Base-by-base conservation (phyloP, 163 green algal genomes). In the Picocystis sp. region DNA sequence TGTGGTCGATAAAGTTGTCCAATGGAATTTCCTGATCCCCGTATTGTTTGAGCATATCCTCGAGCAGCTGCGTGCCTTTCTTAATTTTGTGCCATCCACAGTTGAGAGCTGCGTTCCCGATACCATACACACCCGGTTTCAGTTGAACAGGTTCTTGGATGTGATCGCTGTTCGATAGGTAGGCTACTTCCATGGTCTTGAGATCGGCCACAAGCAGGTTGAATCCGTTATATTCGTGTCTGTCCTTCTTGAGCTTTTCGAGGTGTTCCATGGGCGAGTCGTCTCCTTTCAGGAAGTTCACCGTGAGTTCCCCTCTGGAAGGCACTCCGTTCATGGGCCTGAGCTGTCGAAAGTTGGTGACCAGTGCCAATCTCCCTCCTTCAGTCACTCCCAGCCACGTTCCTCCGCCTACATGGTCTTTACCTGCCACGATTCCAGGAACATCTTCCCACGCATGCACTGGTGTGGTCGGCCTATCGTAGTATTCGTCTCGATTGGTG, bases 371-470 rank as follows among this genome's bases (percentile, higher is more conserved):
- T 1, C 79, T 62, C 2, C 72, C 79, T 21, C 25, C 55, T 21
- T 33, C 50, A 8, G 61, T 78, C 1, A 89, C 22, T 2, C 77
- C 79, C 9, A 89, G 69, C 79, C 79, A 89, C 2, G 79, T 89
- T 11, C 79, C 79, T 0, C 64, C 54, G 1, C 63, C 35, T 12
- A 63, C 43, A 2, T 72, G 19, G 48, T 89, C 79, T 1, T 69
- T 58, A 15, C 79, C 76, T 19, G 56, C 79, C 1, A 89, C 33
- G 0, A 89, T 15, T 5, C 46, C 42, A 10, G 60, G 58, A 3
- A 60, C 44, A 44, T 81, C 74, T 0, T 57, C 13, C 79, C 79
- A 89, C 11, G 66, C 64, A 43, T 81, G 71, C 12, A 69, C 62
- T 5, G 58, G 47, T 19, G 59, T 12, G 0, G 78, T 81, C n/a